These are phyloP conservation scores for Penicillium diatomitis DNA, from an alignment of 495 filamentous ascomycete genomes.

Conservation along the genomic window DNA sequence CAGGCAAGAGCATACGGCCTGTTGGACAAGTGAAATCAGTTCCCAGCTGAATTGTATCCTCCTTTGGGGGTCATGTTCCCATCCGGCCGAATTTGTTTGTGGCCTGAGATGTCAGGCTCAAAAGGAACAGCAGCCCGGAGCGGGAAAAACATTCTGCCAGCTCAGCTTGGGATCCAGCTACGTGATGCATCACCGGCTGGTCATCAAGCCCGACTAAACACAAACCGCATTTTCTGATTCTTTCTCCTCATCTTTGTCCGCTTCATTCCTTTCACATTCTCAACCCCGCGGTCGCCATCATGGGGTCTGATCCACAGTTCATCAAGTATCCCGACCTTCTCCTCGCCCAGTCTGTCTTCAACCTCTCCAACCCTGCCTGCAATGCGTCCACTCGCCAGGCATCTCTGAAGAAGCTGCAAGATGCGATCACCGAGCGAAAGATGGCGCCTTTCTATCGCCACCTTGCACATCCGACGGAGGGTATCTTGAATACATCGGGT, in stretches of 20 bases:
- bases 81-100: background rate
- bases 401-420: constrained; percentile 75
- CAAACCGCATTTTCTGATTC: constrained; percentile 1
- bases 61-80: too few relatives aligned
- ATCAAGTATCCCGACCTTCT: constrained; percentile 87
- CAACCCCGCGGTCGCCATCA: constrained; percentile 36
- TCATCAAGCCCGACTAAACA: constrained; percentile 11
- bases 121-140: background rate
- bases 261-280: constrained; percentile 1
- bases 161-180: constrained; percentile 34
- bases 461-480: constrained; percentile 87
- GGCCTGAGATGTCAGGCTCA: background rate
- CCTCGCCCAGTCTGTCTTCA: constrained; percentile 95
- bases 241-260: constrained; percentile 5
- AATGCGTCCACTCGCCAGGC: constrained; percentile 55
- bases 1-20: too few relatives aligned
- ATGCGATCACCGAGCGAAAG: constrained; percentile 86
- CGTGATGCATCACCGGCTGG: constrained; percentile 24
- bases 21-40: too few relatives aligned
- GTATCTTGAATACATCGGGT: constrained; percentile 70
- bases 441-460: constrained; percentile 97
- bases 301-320: constrained; percentile 97
- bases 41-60: too few relatives aligned
- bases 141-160: constrained; percentile 34
- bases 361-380: constrained; percentile 82